A percentile compares a stretch with the other conserved stretches of the same genome.
Conservation (phyloP, 2,329 filamentous ascomycete species). For the Nigrospora oryzae region DNA sequence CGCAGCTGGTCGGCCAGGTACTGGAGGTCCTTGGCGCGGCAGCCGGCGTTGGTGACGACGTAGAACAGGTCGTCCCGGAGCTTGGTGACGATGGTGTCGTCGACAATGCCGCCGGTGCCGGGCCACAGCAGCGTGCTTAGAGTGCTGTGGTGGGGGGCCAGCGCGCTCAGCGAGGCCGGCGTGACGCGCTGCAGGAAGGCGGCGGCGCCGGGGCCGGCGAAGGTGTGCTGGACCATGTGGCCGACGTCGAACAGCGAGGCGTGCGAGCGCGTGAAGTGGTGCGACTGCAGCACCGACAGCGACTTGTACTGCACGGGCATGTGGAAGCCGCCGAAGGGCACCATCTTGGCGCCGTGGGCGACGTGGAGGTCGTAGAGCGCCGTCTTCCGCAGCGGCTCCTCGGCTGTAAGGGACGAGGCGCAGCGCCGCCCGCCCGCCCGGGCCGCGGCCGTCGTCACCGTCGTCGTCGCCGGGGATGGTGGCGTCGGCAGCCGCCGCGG, state of each 20-base stretch:
- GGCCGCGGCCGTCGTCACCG: neutral
- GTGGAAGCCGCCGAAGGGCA: slow-evolving; percentile 85
- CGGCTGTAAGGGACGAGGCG: neutral
- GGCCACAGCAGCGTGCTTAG: slow-evolving; percentile 79
- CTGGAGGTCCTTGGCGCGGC: slow-evolving; percentile 76
- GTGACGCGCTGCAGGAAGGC: slow-evolving; percentile 79
- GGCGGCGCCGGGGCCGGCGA: slow-evolving; percentile 72
- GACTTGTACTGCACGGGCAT: slow-evolving; percentile 89
- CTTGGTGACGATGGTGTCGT: slow-evolving; percentile 85
- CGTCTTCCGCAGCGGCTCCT: slow-evolving; percentile 45
- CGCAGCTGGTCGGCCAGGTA: slow-evolving; percentile 67
- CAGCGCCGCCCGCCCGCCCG: neutral
- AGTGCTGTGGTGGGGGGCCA: slow-evolving; percentile 63
- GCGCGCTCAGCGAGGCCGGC: slow-evolving; percentile 59
- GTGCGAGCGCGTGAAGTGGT: slow-evolving; percentile 80
- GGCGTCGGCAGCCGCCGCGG: no score
- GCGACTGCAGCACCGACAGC: slow-evolving; percentile 72
- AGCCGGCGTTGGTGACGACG: slow-evolving; percentile 91
- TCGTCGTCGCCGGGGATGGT: no score
- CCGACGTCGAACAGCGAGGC: slow-evolving; percentile 92
- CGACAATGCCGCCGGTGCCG: slow-evolving; percentile 79
- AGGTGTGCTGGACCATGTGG: slow-evolving; percentile 90
- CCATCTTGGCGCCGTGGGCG: slow-evolving; percentile 79
- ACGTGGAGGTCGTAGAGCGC: slow-evolving; percentile 74
- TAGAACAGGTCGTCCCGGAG: slow-evolving; percentile 72